phyloP scores from a whole-genome alignment of 805 yeast species.

The Kluyveromyces wickerhamii region DNA sequence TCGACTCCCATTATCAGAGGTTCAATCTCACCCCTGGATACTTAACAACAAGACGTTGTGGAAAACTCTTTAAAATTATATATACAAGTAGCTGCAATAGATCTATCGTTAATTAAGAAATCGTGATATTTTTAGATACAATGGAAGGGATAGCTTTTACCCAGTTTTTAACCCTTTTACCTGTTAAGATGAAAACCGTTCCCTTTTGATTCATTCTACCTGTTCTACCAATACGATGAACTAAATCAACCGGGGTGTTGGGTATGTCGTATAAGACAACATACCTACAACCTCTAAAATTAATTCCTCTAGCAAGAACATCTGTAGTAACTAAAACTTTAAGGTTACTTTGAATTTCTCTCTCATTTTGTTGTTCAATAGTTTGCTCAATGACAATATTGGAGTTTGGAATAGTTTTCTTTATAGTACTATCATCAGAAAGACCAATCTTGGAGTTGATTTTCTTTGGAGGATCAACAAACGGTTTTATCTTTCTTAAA shows the following conservation, averaged over 20 bases:
- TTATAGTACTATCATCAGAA: background rate
- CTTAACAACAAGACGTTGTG: conserved; percentile 53
- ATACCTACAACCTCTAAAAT: conserved; percentile 73
- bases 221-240: conserved; percentile 90
- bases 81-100: conserved; percentile 1
- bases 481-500: conserved; percentile 45
- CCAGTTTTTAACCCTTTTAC: conserved; percentile 65
- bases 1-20: conserved; percentile 53
- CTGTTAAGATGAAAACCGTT: conserved; percentile 72
- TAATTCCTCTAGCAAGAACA: conserved; percentile 81
- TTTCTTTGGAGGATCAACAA: conserved; percentile 51
- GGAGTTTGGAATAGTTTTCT: conserved; percentile 28
- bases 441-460: conserved; percentile 15
- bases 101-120: conserved; percentile 18
- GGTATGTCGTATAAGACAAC: conserved; percentile 85
- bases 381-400: conserved; percentile 23
- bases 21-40: conserved; percentile 81
- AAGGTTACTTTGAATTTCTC: conserved; percentile 26
- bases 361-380: background rate
- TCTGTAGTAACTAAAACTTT: conserved; percentile 84
- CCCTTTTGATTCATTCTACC: conserved; percentile 90
- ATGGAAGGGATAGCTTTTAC: conserved; percentile 72
- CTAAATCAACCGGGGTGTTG: conserved; percentile 70
- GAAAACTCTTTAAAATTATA: conserved; percentile 27
- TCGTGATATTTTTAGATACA: conserved; percentile 41